A percentile compares a stretch with the other conserved stretches of the same genome.
These are phyloP conservation scores for Lindgomyces ingoldianus DNA, from an alignment of 495 filamentous ascomycete species.

Conservation along the genomic window DNA sequence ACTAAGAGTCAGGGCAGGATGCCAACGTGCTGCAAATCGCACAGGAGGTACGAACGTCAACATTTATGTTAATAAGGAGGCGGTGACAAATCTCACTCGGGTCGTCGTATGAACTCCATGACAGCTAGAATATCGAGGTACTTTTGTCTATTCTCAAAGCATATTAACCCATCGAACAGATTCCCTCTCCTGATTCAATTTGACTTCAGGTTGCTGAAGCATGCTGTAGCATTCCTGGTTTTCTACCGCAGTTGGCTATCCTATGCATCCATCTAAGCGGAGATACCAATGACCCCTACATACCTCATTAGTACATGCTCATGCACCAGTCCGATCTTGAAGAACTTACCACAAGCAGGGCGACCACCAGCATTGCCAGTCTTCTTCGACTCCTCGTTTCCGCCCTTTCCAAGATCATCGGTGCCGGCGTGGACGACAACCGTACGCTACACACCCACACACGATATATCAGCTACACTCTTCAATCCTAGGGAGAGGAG, in stretches of 20 bases:
- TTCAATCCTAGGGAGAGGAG: background rate
- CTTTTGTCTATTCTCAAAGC: conserved; percentile 17
- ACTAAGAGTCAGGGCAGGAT: too few species aligned
- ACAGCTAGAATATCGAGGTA: conserved; percentile 8
- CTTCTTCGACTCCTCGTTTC: conserved; percentile 89
- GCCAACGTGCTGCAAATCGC: too few species aligned
- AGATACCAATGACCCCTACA: conserved; percentile 86
- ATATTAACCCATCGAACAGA: conserved; percentile 4
- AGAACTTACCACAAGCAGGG: conserved; percentile 81
- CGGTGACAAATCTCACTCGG: too few species aligned
- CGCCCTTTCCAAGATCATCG: conserved; percentile 91
- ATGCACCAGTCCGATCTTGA: background rate
- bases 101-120: too few species aligned
- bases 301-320: conserved; percentile 9
- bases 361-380: conserved; percentile 92
- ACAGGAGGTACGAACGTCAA: too few species aligned
- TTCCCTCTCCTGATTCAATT: background rate
- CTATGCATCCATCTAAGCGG: conserved; percentile 39
- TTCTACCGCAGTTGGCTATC: conserved; percentile 1
- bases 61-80: too few species aligned
- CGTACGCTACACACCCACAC: conserved; percentile 68
- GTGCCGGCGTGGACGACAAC: conserved; percentile 92
- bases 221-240: background rate
- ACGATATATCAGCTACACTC: conserved; percentile 1
- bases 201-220: conserved; percentile 19